Evolutionary conservation across 1,139 yeast genomes (phyloP).

Genomic region (Hyphopichia burtonii): DNA sequence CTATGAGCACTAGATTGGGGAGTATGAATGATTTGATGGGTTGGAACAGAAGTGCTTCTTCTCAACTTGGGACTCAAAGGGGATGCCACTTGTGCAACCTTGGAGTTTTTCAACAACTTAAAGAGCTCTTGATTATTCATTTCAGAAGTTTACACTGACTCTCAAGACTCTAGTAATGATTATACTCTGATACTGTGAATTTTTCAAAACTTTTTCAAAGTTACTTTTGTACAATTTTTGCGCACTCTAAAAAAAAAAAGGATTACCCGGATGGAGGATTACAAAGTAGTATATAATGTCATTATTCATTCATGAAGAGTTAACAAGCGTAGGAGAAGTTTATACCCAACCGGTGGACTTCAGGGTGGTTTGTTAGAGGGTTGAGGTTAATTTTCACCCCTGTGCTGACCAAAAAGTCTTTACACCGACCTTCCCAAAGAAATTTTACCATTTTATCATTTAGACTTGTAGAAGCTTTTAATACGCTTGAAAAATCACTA

Average conservation of each 20-base stretch:
- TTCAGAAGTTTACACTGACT: not conserved
- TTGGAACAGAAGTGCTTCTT: conserved; percentile 34
- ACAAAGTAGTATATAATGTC: not conserved
- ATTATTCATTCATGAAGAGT: not conserved
- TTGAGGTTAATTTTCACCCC: conserved; percentile 56
- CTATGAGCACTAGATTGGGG: conserved; percentile 44
- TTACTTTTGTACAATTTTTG: not conserved
- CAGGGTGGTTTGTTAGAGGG: conserved; percentile 31
- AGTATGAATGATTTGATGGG: conserved; percentile 46
- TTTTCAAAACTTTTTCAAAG: too few relatives aligned
- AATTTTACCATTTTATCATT: conserved; percentile 60
- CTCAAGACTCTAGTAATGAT: not conserved
- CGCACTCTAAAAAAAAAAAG: not conserved
- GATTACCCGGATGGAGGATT: conserved; percentile 7
- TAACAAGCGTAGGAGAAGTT: conserved; percentile 40
- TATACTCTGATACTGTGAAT: too few relatives aligned
- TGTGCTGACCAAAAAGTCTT: conserved; percentile 75
- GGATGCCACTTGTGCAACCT: conserved; percentile 47
- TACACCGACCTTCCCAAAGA: conserved; percentile 86
- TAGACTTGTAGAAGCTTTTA: conserved; percentile 73
- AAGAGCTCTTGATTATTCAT: conserved; percentile 28
- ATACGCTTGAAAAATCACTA: conserved; percentile 64
- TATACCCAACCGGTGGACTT: conserved; percentile 37
- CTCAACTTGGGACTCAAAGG: conserved; percentile 29
- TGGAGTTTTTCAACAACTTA: conserved; percentile 42